These are phyloP conservation scores for Aspergillus persii DNA, from an alignment of 2,329 filamentous ascomycete genomes.

Conservation along the genomic window DNA sequence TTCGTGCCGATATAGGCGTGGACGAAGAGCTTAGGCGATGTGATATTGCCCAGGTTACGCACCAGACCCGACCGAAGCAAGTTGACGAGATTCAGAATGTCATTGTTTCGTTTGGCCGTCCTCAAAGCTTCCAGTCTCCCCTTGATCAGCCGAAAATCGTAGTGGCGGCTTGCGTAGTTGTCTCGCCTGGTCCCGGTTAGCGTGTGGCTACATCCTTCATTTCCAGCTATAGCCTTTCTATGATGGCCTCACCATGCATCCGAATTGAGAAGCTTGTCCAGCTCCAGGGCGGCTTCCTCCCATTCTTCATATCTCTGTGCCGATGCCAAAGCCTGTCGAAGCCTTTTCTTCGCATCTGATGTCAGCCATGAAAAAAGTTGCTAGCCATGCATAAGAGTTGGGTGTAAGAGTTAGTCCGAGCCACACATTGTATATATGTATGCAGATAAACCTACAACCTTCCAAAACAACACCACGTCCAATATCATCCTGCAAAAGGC, in stretches of 20 bases:
- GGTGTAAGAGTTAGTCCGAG: neutral
- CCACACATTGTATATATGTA: neutral
- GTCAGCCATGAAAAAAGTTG: conserved; percentile 67
- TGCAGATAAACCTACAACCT: conserved; percentile 48
- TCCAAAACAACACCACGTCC: conserved; percentile 64
- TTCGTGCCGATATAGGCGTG: conserved; percentile 86
- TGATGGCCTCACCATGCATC: conserved; percentile 66
- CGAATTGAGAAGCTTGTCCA: conserved; percentile 78
- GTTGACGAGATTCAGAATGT: conserved; percentile 73
- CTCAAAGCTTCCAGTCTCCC: conserved; percentile 71
- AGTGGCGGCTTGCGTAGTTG: conserved; percentile 74
- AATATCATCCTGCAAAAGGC: conserved; percentile 57
- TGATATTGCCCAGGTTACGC: conserved; percentile 89
- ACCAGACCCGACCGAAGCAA: conserved; percentile 73
- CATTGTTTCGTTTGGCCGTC: conserved; percentile 65
- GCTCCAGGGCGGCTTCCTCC: conserved; percentile 76
- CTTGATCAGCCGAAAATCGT: conserved; percentile 82
- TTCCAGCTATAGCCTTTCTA: no score
- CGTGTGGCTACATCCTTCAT: neutral
- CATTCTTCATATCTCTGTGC: conserved; percentile 78
- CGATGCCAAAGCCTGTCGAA: conserved; percentile 63
- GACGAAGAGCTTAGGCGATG: conserved; percentile 76
- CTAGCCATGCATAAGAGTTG: conserved; percentile 43
- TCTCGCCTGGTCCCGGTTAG: conserved; percentile 62
- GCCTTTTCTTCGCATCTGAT: conserved; percentile 54